Evolutionary conservation across 257 asterid species (phyloP), one percentile per base, ranked within the genome.

Genomic region (Solanum lycopersicoides): DNA sequence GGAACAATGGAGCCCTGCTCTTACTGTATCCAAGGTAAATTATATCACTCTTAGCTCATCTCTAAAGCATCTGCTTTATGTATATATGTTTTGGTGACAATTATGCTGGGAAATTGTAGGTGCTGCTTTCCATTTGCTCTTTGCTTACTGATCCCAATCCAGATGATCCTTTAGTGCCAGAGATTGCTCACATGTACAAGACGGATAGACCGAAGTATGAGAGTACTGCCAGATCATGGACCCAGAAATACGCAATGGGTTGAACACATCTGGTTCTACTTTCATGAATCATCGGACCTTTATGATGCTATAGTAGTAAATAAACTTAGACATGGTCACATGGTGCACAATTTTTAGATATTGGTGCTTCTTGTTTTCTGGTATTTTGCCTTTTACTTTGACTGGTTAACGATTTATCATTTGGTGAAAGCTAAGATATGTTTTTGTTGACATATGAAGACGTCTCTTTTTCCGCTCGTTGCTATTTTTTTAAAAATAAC

Each of bases 111-210:
- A 39, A 39, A 72, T 42, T 79, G 53, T 89, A 95, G 98, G 98
- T 95, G 84, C 88, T 95, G 72, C 97, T 95, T 32, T 95, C 98
- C 23, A 92, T 95, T 44, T 94, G 97, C 92, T 95, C 98, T 12
- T 88, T 95, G 93, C 87, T 95, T 90, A 95, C 98, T 12, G 98
- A 95, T 86, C 98, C 98, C 86, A 95, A 95, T 37, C 96, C 98
- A 4, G 96, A 94, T 42, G 98, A 95, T 89, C 98, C 98, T 35
- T 95, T 95, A 35, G 98, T 94, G 77, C 98, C 98, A 4, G 98
- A 95, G 91, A 94, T 95, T 77, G 98, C 98, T 87, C 94, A 94
- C 88, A 90, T 86, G 89, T 95, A 95, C 94, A 95, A 93, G 95
- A 93, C 92, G 1, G 95, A 95, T 60, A 92, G 91, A 87, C 87